Evolutionary conservation across 2,329 filamentous ascomycete species (phyloP).

Genomic region (Colletotrichum scovillei): DNA sequence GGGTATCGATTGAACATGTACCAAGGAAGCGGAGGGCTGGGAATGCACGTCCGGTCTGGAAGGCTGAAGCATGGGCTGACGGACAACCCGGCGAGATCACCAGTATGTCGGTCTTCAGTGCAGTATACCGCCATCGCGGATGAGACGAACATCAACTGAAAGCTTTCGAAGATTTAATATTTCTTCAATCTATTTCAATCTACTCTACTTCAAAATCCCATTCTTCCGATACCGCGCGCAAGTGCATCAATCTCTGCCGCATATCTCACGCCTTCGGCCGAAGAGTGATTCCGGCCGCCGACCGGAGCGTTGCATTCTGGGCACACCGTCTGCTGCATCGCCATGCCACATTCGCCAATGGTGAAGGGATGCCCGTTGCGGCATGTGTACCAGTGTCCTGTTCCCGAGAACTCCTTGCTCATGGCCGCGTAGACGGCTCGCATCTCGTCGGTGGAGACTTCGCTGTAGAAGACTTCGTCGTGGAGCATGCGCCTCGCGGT

Average conservation of each 20-base stretch:
- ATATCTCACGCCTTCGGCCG: constrained; percentile 62
- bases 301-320: constrained; percentile 70
- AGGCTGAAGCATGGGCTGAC: too few relatives aligned
- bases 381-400: constrained; percentile 73
- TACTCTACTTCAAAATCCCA: constrained; percentile 1
- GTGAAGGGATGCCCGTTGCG: constrained; percentile 70
- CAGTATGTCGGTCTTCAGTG: too few relatives aligned
- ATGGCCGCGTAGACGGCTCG: constrained; percentile 63
- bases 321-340: constrained; percentile 70
- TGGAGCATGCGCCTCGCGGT: constrained; percentile 58
- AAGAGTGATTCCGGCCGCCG: constrained; percentile 63
- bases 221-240: not conserved
- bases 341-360: constrained; percentile 74
- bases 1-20: too few relatives aligned
- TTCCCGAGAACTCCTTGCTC: constrained; percentile 59
- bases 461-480: constrained; percentile 56
- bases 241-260: constrained; percentile 61
- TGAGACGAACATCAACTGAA: not conserved
- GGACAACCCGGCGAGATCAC: too few relatives aligned
- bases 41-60: too few relatives aligned
- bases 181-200: not conserved
- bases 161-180: not conserved
- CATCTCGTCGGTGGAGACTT: constrained; percentile 63
- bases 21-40: too few relatives aligned
- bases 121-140: too few relatives aligned